Conservation (phyloP, 768 basidiomycete species). For the Panaeolus cyanescens region DNA sequence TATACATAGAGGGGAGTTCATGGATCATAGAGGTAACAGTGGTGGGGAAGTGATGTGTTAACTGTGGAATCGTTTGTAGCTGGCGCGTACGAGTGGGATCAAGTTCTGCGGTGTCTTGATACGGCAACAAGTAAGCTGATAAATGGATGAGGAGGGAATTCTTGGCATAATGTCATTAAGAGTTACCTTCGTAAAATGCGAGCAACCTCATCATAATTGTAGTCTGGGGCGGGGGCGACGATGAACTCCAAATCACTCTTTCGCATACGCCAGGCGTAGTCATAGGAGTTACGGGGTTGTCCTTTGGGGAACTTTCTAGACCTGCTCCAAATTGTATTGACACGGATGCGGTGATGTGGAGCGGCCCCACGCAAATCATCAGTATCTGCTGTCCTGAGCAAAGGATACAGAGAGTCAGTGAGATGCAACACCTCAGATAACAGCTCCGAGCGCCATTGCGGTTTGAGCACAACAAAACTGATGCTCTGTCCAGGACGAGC, state of each 20-base stretch:
- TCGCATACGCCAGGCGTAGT: background rate
- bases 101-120: too few relatives aligned
- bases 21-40: too few relatives aligned
- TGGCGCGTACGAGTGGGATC: too few relatives aligned
- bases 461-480: background rate
- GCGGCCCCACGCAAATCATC: background rate
- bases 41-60: too few relatives aligned
- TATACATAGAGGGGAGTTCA: too few relatives aligned
- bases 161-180: too few relatives aligned
- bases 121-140: too few relatives aligned
- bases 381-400: background rate
- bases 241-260: background rate
- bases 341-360: background rate
- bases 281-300: background rate
- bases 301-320: background rate
- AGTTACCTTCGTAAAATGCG: background rate
- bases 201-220: background rate
- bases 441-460: background rate
- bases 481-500: background rate
- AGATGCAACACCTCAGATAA: background rate
- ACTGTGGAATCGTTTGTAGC: too few relatives aligned
- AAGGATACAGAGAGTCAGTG: background rate
- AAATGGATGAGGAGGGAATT: too few relatives aligned
- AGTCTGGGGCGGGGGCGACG: background rate
- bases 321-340: background rate